Conservation (phyloP, 129 eudicot genomes). For the Daucus carota region DH1_v3.0 NC_030385.2:45471501-45472000, state of each 20-base stretch:
- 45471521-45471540: constrained; percentile 56
- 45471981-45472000: background rate
- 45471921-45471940: background rate
- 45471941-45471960: background rate
- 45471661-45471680: background rate
- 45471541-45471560: constrained; percentile 47
- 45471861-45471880: constrained; percentile 63
- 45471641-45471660: background rate
- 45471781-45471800: constrained; percentile 85
- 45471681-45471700: background rate
- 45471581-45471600: constrained; percentile 48
- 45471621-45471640: background rate
- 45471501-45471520: constrained; percentile 57
- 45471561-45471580: constrained; percentile 83
- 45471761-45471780: constrained; percentile 38
- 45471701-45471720: constrained; percentile 39
- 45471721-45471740: constrained; percentile 87
- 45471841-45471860: constrained; percentile 86
- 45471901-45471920: background rate
- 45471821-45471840: constrained; percentile 92
- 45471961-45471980: too few species aligned
- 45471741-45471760: constrained; percentile 50
- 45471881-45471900: background rate
- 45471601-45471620: background rate
- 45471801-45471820: constrained; percentile 65